Conservation (phyloP, 2,329 filamentous ascomycete genomes). For the Penicillium sclerotigenum region DNA sequence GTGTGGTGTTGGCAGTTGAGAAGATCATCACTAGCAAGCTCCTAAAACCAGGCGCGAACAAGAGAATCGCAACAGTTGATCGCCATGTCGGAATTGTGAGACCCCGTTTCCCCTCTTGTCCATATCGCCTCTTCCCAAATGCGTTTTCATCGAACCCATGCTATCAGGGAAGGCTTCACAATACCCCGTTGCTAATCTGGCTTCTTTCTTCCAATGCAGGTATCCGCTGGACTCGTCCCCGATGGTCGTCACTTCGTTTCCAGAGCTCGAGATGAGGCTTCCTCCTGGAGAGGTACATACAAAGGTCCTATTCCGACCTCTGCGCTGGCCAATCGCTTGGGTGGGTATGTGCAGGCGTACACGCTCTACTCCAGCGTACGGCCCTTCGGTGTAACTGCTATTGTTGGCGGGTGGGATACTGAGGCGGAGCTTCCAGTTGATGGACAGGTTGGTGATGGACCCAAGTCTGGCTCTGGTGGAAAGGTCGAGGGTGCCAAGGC, state of each 20-base stretch:
- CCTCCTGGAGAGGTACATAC: constrained; percentile 87
- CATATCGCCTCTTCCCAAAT: no score
- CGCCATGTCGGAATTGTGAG: constrained; percentile 88
- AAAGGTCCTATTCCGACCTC: constrained; percentile 88
- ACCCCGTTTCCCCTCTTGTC: neutral
- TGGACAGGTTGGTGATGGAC: constrained; percentile 82
- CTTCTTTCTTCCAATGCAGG: constrained; percentile 50
- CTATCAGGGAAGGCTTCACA: neutral
- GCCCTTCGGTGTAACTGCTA: constrained; percentile 93
- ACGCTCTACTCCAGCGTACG: constrained; percentile 96
- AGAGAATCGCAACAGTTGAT: constrained; percentile 93
- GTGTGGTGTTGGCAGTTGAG: constrained; percentile 91
- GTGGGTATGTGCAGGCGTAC: constrained; percentile 93
- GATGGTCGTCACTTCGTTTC: constrained; percentile 94
- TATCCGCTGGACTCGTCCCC: constrained; percentile 89
- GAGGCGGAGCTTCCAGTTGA: constrained; percentile 82
- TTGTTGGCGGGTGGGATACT: constrained; percentile 89
- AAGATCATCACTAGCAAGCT: constrained; percentile 96
- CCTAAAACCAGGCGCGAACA: constrained; percentile 91
- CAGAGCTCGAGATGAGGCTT: constrained; percentile 88
- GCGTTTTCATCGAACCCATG: neutral
- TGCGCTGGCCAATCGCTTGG: constrained; percentile 88
- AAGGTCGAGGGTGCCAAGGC: constrained; percentile 72
- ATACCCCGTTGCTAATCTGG: neutral
- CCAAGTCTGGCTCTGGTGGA: constrained; percentile 74